These are phyloP conservation scores for Candida arabinofermentans DNA, from an alignment of 805 yeast genomes.

Conservation along the genomic window DNA sequence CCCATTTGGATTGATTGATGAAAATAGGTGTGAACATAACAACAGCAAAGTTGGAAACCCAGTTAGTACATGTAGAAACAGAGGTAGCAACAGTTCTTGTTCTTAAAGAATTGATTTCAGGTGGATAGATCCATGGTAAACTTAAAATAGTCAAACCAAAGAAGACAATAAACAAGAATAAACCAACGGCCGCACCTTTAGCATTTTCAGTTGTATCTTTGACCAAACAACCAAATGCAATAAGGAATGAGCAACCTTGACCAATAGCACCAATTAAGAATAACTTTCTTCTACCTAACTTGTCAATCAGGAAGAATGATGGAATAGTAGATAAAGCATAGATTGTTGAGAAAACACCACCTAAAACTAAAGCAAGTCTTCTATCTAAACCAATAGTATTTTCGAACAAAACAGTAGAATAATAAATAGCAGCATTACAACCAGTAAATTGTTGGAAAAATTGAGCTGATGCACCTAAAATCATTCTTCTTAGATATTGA, in stretches of 20 bases:
- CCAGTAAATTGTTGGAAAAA: conserved; percentile 71
- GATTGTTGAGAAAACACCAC: conserved; percentile 61
- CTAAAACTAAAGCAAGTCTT: conserved; percentile 54
- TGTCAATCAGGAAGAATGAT: conserved; percentile 56
- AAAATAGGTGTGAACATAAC: conserved; percentile 65
- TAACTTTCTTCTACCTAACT: conserved; percentile 62
- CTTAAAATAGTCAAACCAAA: conserved; percentile 46
- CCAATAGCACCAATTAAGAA: conserved; percentile 43
- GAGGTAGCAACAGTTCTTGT: conserved; percentile 70
- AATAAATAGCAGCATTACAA: conserved; percentile 67
- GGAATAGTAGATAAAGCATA: conserved; percentile 61
- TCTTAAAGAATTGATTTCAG: conserved; percentile 63
- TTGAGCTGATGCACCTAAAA: conserved; percentile 62
- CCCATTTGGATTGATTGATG: conserved; percentile 50
- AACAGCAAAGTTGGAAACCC: conserved; percentile 65
- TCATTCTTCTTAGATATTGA: conserved; percentile 57
- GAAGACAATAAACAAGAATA: conserved; percentile 53
- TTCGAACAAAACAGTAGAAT: conserved; percentile 54
- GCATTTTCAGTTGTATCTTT: conserved; percentile 39
- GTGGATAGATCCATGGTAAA: conserved; percentile 58
- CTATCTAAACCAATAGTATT: conserved; percentile 45
- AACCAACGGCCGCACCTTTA: conserved; percentile 66
- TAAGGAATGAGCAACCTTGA: conserved; percentile 45
- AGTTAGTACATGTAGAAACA: conserved; percentile 59
- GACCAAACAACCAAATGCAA: conserved; percentile 47